Base-by-base conservation (phyloP, 169 alveolate genomes). In the Eimeria zaria region DNA sequence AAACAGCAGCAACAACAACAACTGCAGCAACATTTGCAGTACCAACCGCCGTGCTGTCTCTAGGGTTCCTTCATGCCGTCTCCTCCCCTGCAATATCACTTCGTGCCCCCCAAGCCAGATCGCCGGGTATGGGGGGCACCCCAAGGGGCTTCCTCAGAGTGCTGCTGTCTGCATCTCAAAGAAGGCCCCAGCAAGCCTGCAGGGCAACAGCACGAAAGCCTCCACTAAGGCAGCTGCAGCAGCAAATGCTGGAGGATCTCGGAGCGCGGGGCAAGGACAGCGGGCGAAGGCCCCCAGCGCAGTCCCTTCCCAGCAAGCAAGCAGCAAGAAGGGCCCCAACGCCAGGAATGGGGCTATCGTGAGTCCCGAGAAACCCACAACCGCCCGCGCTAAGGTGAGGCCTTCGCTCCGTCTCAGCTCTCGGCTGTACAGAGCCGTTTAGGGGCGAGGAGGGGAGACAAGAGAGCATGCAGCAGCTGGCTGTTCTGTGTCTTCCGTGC, bases 271-370 rank as follows among this genome's bases (percentile, higher is more conserved):
- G 33, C 84, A 36, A 24, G 41, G 58, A 44, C 84, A 74, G 84
- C 55, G 58, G 60, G 7, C 16, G 58, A 6, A 58, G 58, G 84
- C 60, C 33, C n/a, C 60, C 58, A 74, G 58, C 33, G 84, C 84
- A 41, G 84, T 36, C 1, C 27, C 84, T 6, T 20, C 84, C n/a
- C 60, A 74, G 53, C 41, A 6, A 16, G 58, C 58, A 2, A 36
- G 58, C 84, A 36, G 39, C 84, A 44, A 20, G 60, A 74, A 36
- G 84, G 84, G 33, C 58, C 84, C 84, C 60, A 55, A 74, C 60
- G 41, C 36, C 41, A 16, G 84, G 7, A 46, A 12, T 4, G 58
- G 84, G 84, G 84, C 11, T 58, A 55, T 58, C 33, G 58, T 7
- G 30, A 22, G 76, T 41, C 76, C 76, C 76, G 39, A 71, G 3